Conservation (phyloP, 805 yeast genomes). For the Yarrowia sp. region DNA sequence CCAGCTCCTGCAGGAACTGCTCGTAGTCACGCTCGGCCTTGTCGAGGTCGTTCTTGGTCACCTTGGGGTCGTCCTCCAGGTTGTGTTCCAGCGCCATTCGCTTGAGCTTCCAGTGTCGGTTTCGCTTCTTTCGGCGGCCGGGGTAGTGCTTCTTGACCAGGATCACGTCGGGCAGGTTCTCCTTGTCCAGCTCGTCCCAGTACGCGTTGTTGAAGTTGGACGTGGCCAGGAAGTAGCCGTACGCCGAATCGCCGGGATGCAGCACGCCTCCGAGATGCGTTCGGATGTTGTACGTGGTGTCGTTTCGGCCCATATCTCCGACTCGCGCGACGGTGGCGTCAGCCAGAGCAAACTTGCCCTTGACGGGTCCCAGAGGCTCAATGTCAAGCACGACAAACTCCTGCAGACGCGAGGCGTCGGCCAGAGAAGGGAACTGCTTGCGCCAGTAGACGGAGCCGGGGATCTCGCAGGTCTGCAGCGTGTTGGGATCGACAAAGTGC, state of each 20-base stretch:
- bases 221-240: slow-evolving; percentile 81
- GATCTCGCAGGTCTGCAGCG: slow-evolving; percentile 75
- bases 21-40: slow-evolving; percentile 94
- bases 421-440: slow-evolving; percentile 67
- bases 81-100: slow-evolving; percentile 93
- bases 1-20: slow-evolving; percentile 91
- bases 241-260: slow-evolving; percentile 89
- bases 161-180: slow-evolving; percentile 75
- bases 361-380: slow-evolving; percentile 80
- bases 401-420: slow-evolving; percentile 59
- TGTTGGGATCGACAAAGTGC: slow-evolving; percentile 78
- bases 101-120: slow-evolving; percentile 90
- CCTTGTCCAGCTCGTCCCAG: slow-evolving; percentile 54
- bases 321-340: slow-evolving; percentile 84
- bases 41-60: slow-evolving; percentile 73
- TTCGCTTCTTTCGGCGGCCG: slow-evolving; percentile 70
- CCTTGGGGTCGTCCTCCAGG: slow-evolving; percentile 49
- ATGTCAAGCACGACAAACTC: slow-evolving; percentile 87
- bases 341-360: slow-evolving; percentile 76
- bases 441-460: slow-evolving; percentile 75
- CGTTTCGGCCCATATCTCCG: slow-evolving; percentile 76
- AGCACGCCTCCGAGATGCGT: slow-evolving; percentile 86
- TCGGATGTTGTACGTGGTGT: slow-evolving; percentile 70
- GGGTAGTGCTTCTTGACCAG: slow-evolving; percentile 84
- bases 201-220: slow-evolving; percentile 79